Evolutionary conservation across 2,329 filamentous ascomycete species (phyloP).

Genomic region (Knufia fluminis): DNA sequence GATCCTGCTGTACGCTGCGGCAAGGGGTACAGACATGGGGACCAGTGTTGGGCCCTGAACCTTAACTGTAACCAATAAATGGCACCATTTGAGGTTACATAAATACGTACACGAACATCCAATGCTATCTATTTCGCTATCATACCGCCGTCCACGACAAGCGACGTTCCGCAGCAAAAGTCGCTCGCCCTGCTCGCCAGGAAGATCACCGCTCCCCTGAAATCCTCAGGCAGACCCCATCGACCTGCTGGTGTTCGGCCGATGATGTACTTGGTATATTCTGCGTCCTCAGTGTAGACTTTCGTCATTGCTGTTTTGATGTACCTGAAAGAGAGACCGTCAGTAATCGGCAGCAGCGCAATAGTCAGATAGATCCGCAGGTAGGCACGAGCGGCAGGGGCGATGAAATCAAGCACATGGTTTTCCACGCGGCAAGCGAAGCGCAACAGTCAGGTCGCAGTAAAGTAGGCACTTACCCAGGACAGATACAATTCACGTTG

Average conservation of each 20-base stretch:
- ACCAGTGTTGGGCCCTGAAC: no score
- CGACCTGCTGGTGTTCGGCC: conserved; percentile 71
- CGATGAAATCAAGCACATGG: no score
- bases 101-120: no score
- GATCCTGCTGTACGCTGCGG: no score
- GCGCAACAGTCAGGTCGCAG: no score
- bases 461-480: conserved; percentile 8
- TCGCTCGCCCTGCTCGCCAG: conserved; percentile 65
- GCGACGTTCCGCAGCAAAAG: conserved; percentile 72
- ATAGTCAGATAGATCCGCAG: conserved; percentile 40
- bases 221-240: conserved; percentile 78
- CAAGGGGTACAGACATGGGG: no score
- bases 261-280: conserved; percentile 62
- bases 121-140: conserved; percentile 85
- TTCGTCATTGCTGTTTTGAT: conserved; percentile 87
- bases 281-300: conserved; percentile 63
- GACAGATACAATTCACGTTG: conserved; percentile 43
- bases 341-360: no score
- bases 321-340: conserved; percentile 54
- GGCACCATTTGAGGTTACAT: no score
- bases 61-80: no score
- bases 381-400: background rate
- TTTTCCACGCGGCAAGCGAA: no score
- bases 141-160: conserved; percentile 86
- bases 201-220: conserved; percentile 73